Evolutionary conservation across 2,329 filamentous ascomycete genomes (phyloP), one percentile per base, ranked within the genome.

Genomic region (Colletotrichum truncatum): DNA sequence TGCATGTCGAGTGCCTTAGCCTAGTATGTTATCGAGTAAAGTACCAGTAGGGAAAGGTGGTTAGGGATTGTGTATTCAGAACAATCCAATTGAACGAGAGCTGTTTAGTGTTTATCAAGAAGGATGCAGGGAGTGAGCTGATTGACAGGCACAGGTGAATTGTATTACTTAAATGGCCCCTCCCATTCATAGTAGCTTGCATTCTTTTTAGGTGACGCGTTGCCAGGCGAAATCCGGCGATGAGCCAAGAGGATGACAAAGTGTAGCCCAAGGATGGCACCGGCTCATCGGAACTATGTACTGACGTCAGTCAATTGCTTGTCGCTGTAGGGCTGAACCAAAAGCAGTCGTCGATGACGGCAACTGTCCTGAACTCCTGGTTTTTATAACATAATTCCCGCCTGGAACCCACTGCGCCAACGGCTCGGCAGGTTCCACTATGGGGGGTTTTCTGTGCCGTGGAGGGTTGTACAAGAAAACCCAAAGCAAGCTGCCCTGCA

Each of bases 331-430:
- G 57, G 63, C 63, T 66, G 57, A 66, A 28, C 30, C 34, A 43
- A 23, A 53, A 32, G 7, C 38, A 16, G 25, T 18, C 11, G 11
- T 64, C 18, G 46, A 64, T 67, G 64, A 67, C 53, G 64, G 59
- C 32, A 53, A 26, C 4, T 51, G 12, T 52, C 18, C 28, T 32
- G 32, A n/a, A 16, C 28, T 59, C 46, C 32, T 39, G 49, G 60
- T 67, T 67, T 67, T 43, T 60, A 67, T 64, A 64, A 67, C 64
- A 64, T 67, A 64, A 67, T 64, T 67, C 48, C 57, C 43, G 57
- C 36, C 25, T 11, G 4, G 16, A 46, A 25, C 51, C 58, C 43
- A 34, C 63, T 10, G 18, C 57, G 30, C 57, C 41, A 32, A 30
- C 28, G 57, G 14, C 63, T 66, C 26, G 63, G 63, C 63, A 10